These are phyloP conservation scores for Afroboletus lepidellus DNA, from an alignment of 1,284 basidiomycete genomes.

Conservation along the genomic window DNA sequence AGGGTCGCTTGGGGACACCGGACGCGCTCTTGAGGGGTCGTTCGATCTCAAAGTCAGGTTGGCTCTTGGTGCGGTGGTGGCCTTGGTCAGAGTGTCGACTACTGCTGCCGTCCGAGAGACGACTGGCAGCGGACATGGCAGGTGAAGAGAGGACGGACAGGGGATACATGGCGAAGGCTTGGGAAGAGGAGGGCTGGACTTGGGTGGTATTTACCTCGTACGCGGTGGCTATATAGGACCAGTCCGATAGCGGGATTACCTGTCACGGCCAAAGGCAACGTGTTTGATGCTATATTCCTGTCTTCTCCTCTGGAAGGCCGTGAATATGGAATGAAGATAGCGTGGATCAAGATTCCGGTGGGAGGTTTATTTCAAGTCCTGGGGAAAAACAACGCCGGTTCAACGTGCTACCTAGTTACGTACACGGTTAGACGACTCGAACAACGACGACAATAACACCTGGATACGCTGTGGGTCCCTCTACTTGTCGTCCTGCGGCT, in stretches of 20 bases:
- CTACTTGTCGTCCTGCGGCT: slow-evolving; percentile 3
- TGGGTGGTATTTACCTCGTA: slow-evolving; percentile 34
- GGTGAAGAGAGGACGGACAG: slow-evolving; percentile 31
- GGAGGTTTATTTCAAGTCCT: no score
- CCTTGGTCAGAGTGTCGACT: slow-evolving; percentile 33
- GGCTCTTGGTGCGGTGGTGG: slow-evolving; percentile 37
- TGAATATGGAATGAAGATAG: slow-evolving; percentile 30
- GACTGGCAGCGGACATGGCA: slow-evolving; percentile 32
- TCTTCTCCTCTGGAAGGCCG: slow-evolving; percentile 25
- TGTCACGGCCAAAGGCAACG: slow-evolving; percentile 32
- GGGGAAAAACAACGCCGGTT: slow-evolving; percentile 26
- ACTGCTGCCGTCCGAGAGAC: slow-evolving; percentile 35
- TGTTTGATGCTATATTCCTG: slow-evolving; percentile 30
- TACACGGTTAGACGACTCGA: slow-evolving; percentile 14
- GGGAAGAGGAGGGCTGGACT: slow-evolving; percentile 10
- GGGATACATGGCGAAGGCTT: slow-evolving; percentile 25
- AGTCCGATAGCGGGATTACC: slow-evolving; percentile 31
- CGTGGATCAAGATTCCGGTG: slow-evolving; percentile 35
- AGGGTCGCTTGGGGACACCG: slow-evolving; percentile 30
- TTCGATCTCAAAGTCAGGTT: slow-evolving; percentile 60
- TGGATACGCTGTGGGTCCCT: slow-evolving; percentile 21
- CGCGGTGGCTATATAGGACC: slow-evolving; percentile 34
- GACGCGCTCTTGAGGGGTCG: slow-evolving; percentile 42
- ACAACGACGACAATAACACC: slow-evolving; percentile 13
- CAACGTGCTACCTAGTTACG: slow-evolving; percentile 32